Evolutionary conservation across 2,329 filamentous ascomycete genomes (phyloP).

Genomic region (Aspergillus sp.): DNA sequence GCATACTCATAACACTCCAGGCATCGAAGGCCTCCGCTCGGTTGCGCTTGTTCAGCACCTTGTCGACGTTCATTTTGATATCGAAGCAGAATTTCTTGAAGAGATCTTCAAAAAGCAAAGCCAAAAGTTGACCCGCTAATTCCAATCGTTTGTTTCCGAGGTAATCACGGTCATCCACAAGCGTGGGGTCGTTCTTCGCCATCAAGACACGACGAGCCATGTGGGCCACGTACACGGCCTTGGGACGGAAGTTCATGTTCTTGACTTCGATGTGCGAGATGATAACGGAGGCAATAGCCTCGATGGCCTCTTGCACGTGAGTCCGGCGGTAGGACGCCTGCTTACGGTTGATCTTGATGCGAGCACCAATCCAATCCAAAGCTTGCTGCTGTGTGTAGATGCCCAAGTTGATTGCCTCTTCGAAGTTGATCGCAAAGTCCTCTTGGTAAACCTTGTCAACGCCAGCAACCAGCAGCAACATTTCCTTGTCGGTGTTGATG

Average conservation of each 20-base stretch:
- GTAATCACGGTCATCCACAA: constrained; percentile 96
- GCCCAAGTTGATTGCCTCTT: constrained; percentile 79
- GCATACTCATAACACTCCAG: constrained; percentile 76
- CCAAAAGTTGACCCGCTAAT: constrained; percentile 88
- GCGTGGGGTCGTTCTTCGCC: constrained; percentile 81
- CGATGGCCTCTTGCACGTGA: constrained; percentile 85
- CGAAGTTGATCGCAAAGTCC: constrained; percentile 92
- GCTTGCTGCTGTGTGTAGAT: constrained; percentile 95
- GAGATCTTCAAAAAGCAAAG: constrained; percentile 91
- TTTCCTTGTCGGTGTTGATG: constrained; percentile 91
- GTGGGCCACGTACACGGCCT: constrained; percentile 91
- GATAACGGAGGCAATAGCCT: constrained; percentile 87
- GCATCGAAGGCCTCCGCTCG: constrained; percentile 86
- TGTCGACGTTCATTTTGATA: constrained; percentile 91
- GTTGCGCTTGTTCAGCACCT: constrained; percentile 90
- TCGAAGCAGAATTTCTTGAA: constrained; percentile 94
- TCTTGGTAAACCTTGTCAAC: constrained; percentile 88
- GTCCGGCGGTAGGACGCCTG: constrained; percentile 65
- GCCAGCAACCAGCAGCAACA: constrained; percentile 85
- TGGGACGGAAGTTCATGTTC: constrained; percentile 92
- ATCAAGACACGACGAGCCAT: constrained; percentile 97
- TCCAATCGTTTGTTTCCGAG: constrained; percentile 97
- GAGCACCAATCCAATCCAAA: constrained; percentile 82
- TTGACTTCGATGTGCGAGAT: constrained; percentile 92
- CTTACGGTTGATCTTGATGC: constrained; percentile 82